A percentile compares a stretch with the other conserved stretches of the same genome.
Conservation (phyloP, 2,329 filamentous ascomycete species). For the Byssoonygena ceratinophila region DNA sequence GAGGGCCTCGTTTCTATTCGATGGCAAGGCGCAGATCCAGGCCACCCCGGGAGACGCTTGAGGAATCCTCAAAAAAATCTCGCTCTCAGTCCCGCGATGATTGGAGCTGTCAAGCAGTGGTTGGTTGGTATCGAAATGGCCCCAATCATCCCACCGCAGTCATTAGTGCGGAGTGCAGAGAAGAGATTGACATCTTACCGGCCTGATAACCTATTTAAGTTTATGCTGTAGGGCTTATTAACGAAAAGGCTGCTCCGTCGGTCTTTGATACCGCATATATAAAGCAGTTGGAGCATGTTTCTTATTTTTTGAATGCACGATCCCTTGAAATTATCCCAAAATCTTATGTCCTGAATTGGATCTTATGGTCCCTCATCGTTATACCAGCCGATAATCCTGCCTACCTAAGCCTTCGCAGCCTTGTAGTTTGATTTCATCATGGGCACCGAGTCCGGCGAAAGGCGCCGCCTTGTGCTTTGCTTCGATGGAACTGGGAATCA, state of each 20-base stretch:
- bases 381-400: background rate
- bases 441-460: background rate
- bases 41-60: background rate
- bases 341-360: too few relatives aligned
- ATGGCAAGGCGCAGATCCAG: conserved; percentile 3
- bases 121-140: conserved; percentile 1
- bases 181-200: background rate
- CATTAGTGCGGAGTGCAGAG: too few relatives aligned
- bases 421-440: background rate
- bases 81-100: background rate
- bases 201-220: background rate
- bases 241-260: background rate
- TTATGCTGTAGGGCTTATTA: background rate
- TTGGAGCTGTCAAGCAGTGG: background rate
- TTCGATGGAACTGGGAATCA: conserved; percentile 25
- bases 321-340: background rate
- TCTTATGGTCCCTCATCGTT: too few relatives aligned
- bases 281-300: background rate
- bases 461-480: conserved; percentile 18
- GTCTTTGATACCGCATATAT: background rate
- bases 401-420: too few relatives aligned
- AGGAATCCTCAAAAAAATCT: background rate
- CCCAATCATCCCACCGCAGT: background rate
- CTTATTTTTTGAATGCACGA: background rate
- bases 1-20: background rate